Evolutionary conservation across 306 rosid genomes (phyloP).

Genomic region (Cucurbita ficifolia): DNA sequence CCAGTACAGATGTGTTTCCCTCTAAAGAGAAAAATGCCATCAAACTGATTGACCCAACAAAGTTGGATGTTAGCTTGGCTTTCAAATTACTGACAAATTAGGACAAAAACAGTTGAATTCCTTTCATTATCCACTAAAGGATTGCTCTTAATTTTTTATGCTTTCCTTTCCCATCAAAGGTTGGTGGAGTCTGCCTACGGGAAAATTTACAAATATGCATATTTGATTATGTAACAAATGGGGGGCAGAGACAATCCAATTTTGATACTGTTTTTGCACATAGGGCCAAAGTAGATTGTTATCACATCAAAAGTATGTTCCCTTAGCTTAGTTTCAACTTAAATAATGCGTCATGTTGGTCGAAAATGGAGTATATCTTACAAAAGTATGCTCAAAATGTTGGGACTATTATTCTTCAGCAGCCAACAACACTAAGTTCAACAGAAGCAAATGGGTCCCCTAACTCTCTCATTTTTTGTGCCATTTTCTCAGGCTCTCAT

Average conservation of each 20-base stretch:
- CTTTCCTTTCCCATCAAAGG: slow-evolving; percentile 23
- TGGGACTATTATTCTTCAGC: slow-evolving; percentile 2
- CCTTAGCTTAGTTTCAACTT: slow-evolving; percentile 9
- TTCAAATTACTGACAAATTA: slow-evolving; percentile 7
- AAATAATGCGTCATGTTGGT: not conserved
- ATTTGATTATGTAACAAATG: slow-evolving; percentile 21
- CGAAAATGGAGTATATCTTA: not conserved
- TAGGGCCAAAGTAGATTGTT: slow-evolving; percentile 8
- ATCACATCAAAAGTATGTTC: slow-evolving; percentile 13
- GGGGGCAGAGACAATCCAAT: slow-evolving; percentile 38
- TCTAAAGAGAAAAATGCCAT: slow-evolving; percentile 16
- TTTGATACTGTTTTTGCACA: slow-evolving; percentile 26
- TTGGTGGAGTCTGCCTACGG: slow-evolving; percentile 28
- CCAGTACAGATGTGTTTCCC: slow-evolving; percentile 7
- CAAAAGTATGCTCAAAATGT: slow-evolving; percentile 1
- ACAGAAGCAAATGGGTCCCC: slow-evolving; percentile 6
- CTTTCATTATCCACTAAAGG: slow-evolving; percentile 25
- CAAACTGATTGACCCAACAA: slow-evolving; percentile 29
- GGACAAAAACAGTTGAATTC: slow-evolving; percentile 24
- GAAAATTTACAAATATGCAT: slow-evolving; percentile 7
- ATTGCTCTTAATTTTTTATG: slow-evolving; percentile 8
- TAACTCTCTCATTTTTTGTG: slow-evolving; percentile 1
- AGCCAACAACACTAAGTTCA: slow-evolving; percentile 3
- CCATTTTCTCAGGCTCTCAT: slow-evolving; percentile 1
- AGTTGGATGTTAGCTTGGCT: slow-evolving; percentile 22